phyloP scores from a whole-genome alignment of 2,329 filamentous ascomycete species.

The Bimuria novae-zelandiae region DNA sequence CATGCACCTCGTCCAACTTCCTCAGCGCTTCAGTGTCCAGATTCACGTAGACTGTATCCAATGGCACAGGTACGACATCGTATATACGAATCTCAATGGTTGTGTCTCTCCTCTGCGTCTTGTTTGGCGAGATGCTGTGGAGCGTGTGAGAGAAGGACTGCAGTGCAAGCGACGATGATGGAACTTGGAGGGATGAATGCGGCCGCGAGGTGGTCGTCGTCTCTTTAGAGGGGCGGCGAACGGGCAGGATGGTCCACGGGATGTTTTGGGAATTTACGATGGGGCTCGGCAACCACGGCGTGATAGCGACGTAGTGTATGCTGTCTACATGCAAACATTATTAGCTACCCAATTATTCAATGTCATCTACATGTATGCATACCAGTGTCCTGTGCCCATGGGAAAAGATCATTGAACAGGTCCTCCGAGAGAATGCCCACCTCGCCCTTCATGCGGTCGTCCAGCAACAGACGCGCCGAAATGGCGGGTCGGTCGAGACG shows the following conservation, averaged over 20 bases:
- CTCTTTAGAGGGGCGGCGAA: slow-evolving; percentile 54
- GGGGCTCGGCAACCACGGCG: slow-evolving; percentile 69
- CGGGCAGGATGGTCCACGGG: slow-evolving; percentile 84
- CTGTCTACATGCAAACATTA: slow-evolving; percentile 8
- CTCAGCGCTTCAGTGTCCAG: slow-evolving; percentile 80
- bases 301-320: slow-evolving; percentile 69
- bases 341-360: background rate
- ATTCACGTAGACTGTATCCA: slow-evolving; percentile 86
- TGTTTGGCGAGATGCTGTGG: slow-evolving; percentile 75
- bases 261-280: slow-evolving; percentile 60
- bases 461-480: slow-evolving; percentile 78
- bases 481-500: slow-evolving; percentile 71
- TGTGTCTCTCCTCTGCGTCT: slow-evolving; percentile 72
- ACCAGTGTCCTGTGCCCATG: slow-evolving; percentile 44
- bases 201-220: slow-evolving; percentile 52
- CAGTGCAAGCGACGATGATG: slow-evolving; percentile 71
- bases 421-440: slow-evolving; percentile 86
- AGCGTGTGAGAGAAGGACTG: slow-evolving; percentile 78
- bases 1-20: slow-evolving; percentile 81
- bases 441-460: slow-evolving; percentile 83
- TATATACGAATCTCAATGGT: slow-evolving; percentile 84
- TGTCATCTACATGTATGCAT: slow-evolving; percentile 4
- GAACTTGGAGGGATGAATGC: slow-evolving; percentile 79
- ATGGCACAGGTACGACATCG: slow-evolving; percentile 75
- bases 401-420: slow-evolving; percentile 80